Evolutionary conservation across 768 basidiomycete genomes (phyloP).

Genomic region (Megacollybia marginata): DNA sequence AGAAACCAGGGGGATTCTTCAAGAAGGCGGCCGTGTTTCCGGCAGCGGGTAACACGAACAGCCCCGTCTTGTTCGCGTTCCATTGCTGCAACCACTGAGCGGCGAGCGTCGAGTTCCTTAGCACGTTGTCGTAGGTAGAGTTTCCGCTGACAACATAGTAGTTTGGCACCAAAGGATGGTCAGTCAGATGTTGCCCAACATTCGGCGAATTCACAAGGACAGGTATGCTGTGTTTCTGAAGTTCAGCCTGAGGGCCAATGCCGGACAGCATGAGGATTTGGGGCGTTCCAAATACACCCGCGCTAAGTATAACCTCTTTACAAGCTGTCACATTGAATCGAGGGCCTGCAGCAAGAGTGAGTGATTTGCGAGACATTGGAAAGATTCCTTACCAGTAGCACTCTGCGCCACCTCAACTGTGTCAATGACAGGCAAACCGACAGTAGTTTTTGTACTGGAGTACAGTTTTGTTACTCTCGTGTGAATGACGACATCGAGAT

Average conservation of each 20-base stretch:
- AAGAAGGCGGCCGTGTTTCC: slow-evolving; percentile 22
- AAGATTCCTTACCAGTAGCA: neutral
- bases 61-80: slow-evolving; percentile 18
- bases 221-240: slow-evolving; percentile 1
- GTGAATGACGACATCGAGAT: slow-evolving; percentile 20
- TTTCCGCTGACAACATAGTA: slow-evolving; percentile 5
- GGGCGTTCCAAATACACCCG: slow-evolving; percentile 17
- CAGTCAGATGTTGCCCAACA: slow-evolving; percentile 9
- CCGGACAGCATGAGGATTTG: slow-evolving; percentile 11
- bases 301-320: slow-evolving; percentile 18
- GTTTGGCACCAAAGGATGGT: slow-evolving; percentile 2
- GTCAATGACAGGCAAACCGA: neutral
- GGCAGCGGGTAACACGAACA: slow-evolving; percentile 17
- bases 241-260: slow-evolving; percentile 10
- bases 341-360: neutral
- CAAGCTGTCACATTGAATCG: neutral
- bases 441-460: neutral
- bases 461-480: slow-evolving; percentile 4
- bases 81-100: slow-evolving; percentile 17
- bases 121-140: slow-evolving; percentile 13
- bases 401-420: neutral
- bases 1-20: slow-evolving; percentile 17
- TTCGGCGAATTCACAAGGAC: slow-evolving; percentile 6
- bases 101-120: slow-evolving; percentile 12
- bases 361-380: neutral